phyloP scores from a whole-genome alignment of 106 monocot genomes.

The Ottelia alismoides region DNA sequence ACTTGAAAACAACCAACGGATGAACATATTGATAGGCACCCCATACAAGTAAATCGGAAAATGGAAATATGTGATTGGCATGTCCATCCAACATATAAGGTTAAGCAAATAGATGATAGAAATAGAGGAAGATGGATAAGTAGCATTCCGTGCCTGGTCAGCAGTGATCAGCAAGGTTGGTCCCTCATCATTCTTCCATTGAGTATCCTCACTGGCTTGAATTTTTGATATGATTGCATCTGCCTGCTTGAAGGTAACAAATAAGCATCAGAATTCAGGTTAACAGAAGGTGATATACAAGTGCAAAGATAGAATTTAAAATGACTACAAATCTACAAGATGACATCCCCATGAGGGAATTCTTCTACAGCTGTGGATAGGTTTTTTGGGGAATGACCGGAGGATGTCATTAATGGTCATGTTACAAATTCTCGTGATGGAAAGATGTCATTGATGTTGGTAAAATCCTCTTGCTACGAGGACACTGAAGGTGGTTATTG shows the following conservation, averaged over 20 bases:
- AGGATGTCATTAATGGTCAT: too few species aligned
- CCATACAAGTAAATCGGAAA: background rate
- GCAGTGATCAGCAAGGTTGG: constrained; percentile 52
- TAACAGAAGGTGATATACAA: background rate
- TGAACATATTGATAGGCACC: background rate
- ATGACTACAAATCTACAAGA: too few species aligned
- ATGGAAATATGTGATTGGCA: background rate
- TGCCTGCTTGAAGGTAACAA: constrained; percentile 23
- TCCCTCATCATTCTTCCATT: background rate
- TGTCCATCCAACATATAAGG: background rate
- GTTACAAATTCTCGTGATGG: too few species aligned
- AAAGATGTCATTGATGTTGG: too few species aligned
- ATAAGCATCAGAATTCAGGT: background rate
- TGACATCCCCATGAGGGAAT: too few species aligned
- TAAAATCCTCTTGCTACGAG: too few species aligned
- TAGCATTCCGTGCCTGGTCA: constrained; percentile 33
- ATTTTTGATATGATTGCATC: constrained; percentile 51
- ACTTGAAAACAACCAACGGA: background rate
- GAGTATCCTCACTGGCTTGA: constrained; percentile 1
- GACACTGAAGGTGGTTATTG: too few species aligned
- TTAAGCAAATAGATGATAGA: constrained; percentile 2
- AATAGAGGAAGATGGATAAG: background rate
- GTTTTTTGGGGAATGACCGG: too few species aligned
- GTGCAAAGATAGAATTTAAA: too few species aligned
- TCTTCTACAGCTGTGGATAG: too few species aligned